These are phyloP conservation scores for Lasiosphaeris hirsuta DNA, from an alignment of 495 filamentous ascomycete genomes.

Conservation along the genomic window DNA sequence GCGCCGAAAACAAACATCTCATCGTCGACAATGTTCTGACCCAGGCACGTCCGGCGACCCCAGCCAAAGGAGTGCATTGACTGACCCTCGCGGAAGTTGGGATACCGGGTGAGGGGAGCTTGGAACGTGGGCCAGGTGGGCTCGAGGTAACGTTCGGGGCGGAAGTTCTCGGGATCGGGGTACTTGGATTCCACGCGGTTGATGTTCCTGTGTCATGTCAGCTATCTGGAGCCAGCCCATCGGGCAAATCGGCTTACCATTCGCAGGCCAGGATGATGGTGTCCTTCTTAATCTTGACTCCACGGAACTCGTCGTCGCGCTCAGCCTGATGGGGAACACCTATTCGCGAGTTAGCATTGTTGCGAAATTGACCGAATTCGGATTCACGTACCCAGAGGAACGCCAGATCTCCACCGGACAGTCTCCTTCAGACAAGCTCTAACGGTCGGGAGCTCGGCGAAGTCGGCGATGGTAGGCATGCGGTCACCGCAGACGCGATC, in stretches of 20 bases:
- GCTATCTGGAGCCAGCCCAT: too few relatives aligned
- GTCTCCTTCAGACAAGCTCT: slow-evolving; percentile 60
- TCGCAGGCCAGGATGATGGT: slow-evolving; percentile 54
- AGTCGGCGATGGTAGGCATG: slow-evolving; percentile 48
- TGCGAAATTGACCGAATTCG: neutral
- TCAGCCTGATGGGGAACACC: slow-evolving; percentile 53
- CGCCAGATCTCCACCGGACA: slow-evolving; percentile 56
- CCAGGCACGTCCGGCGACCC: slow-evolving; percentile 61
- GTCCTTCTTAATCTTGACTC: slow-evolving; percentile 49
- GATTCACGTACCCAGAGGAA: slow-evolving; percentile 39
- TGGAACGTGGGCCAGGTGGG: slow-evolving; percentile 53
- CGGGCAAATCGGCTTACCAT: slow-evolving; percentile 41
- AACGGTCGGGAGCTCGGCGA: slow-evolving; percentile 46
- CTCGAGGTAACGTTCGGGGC: slow-evolving; percentile 53
- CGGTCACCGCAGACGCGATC: slow-evolving; percentile 54
- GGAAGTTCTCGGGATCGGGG: slow-evolving; percentile 52
- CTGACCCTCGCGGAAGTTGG: slow-evolving; percentile 49
- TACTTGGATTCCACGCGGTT: slow-evolving; percentile 48
- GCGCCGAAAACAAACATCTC: slow-evolving; percentile 51
- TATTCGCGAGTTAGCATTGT: slow-evolving; percentile 16
- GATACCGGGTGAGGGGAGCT: slow-evolving; percentile 48
- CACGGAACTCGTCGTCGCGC: slow-evolving; percentile 46
- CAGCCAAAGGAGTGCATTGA: slow-evolving; percentile 58
- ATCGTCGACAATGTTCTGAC: slow-evolving; percentile 60
- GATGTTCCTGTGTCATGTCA: slow-evolving; percentile 38